Base-by-base conservation (phyloP, 2,329 filamentous ascomycete genomes). In the Apiospora kogelbergensis region DNA sequence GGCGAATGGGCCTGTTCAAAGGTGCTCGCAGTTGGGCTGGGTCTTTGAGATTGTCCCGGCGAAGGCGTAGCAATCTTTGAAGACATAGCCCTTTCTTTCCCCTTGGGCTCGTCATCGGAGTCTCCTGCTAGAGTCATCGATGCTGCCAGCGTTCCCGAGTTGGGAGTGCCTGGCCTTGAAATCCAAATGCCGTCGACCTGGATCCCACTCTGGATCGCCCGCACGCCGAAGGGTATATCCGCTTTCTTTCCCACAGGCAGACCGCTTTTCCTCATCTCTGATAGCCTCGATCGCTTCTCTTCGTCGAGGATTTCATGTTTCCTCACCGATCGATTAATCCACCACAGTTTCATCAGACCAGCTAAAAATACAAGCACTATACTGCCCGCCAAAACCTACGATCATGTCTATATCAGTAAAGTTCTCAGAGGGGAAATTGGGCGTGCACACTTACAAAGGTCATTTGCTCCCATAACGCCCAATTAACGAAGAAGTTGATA, bases 381-480 rank as follows among this genome's bases (percentile, higher is more conserved):
- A 70, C 87, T 88, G 73, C 88, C 88, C 45, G 85, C 93, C 65
- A 97, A 86, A 40, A 94, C 87, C 93, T 97, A 68, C 10, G 30
- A 57, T n/a, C 15, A 10, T 78, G 65, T 78, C 65, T 20, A 66
- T 78, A 66, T 78, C 65, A 78, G 75, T 68, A 46, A 65, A 7
- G 7, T 65, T 13, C 53, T 45, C 63, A 20, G 37, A 41, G 20
- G 1, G 30, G 17, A 11, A 37, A 42, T 40, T 30, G 22, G 30
- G 3, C 15, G 6, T 2, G 11, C 41, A 40, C 20, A 85, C 92
- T 85, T 83, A 97, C 94, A 83, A 97, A 93, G 67, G 90, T 93
- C 90, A 97, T 90, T 83, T 97, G 90, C 84, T 96, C 89, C 94
- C 94, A 97, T 75, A 96, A 82, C 74, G 87, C 83, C 94, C 94